These are phyloP conservation scores for Opeltia flavorubescens DNA, from an alignment of 495 filamentous ascomycete species.

Conservation along the genomic window DNA sequence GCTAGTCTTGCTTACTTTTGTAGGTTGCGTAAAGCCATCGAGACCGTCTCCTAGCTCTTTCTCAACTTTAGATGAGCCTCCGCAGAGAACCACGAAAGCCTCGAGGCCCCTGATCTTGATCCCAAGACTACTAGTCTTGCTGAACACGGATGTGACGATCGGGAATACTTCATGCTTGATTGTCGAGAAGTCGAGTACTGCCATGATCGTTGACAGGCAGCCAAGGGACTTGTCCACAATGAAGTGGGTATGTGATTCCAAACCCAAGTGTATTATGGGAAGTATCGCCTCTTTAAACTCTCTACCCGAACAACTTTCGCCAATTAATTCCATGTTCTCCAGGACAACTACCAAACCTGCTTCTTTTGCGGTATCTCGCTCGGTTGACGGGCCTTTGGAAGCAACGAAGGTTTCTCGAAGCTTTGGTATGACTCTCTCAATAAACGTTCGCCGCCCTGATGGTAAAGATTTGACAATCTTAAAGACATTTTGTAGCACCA, in stretches of 20 bases:
- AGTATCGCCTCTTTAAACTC: constrained; percentile 94
- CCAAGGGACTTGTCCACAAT: constrained; percentile 73
- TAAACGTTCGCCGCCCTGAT: constrained; percentile 59
- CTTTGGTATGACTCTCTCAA: constrained; percentile 69
- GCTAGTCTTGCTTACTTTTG: constrained; percentile 36
- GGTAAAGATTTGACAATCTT: constrained; percentile 66
- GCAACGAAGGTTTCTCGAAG: constrained; percentile 69
- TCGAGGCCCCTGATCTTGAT: constrained; percentile 89
- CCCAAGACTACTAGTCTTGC: constrained; percentile 76
- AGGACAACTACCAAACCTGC: constrained; percentile 81
- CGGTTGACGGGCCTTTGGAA: constrained; percentile 35
- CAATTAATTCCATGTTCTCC: constrained; percentile 62
- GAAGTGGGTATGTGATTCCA: constrained; percentile 80
- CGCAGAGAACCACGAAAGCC: constrained; percentile 80
- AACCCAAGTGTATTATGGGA: constrained; percentile 62
- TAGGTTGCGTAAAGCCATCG: constrained; percentile 40
- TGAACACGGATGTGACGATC: constrained; percentile 75
- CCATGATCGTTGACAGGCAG: constrained; percentile 57
- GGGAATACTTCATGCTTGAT: constrained; percentile 94
- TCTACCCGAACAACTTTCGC: constrained; percentile 68
- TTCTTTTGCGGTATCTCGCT: constrained; percentile 72
- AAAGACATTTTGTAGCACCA: constrained; percentile 83
- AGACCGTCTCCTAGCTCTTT: constrained; percentile 50
- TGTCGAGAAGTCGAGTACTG: constrained; percentile 83
- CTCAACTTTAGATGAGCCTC: constrained; percentile 36